Conservation (phyloP, 2,329 filamentous ascomycete genomes). For the Penicillium italicum region DNA sequence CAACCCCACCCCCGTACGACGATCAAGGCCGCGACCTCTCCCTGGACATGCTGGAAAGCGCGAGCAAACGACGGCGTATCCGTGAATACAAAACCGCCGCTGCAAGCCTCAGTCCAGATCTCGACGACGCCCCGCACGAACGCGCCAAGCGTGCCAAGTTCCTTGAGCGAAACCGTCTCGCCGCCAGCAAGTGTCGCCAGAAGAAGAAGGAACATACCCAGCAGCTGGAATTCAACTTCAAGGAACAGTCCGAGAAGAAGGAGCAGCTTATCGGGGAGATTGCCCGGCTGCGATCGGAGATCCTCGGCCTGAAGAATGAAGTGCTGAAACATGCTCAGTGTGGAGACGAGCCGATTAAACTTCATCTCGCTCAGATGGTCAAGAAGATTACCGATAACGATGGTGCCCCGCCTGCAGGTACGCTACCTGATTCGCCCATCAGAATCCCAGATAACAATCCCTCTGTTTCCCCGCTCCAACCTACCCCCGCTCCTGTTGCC, state of each 20-base stretch:
- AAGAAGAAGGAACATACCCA: slow-evolving; percentile 60
- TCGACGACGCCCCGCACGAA: slow-evolving; percentile 25
- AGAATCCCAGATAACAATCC: slow-evolving; percentile 17
- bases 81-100: slow-evolving; percentile 13
- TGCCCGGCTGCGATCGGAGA: slow-evolving; percentile 35
- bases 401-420: neutral
- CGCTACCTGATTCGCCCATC: neutral
- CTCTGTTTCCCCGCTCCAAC: slow-evolving; percentile 8
- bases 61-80: slow-evolving; percentile 22
- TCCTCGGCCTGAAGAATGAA: slow-evolving; percentile 41
- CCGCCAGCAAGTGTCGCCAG: slow-evolving; percentile 59
- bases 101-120: slow-evolving; percentile 23
- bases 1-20: slow-evolving; percentile 36
- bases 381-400: slow-evolving; percentile 35
- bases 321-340: slow-evolving; percentile 41
- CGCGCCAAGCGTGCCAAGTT: slow-evolving; percentile 49
- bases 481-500: neutral
- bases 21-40: slow-evolving; percentile 24
- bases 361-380: slow-evolving; percentile 38
- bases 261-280: slow-evolving; percentile 33
- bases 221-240: slow-evolving; percentile 45
- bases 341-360: slow-evolving; percentile 37
- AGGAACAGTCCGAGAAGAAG: slow-evolving; percentile 37
- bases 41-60: slow-evolving; percentile 15
- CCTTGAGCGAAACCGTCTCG: slow-evolving; percentile 57